A percentile compares a stretch with the other conserved stretches of the same genome.
phyloP scores from a whole-genome alignment of 202 grass and related monocot species.

The Panicum hallii region DNA sequence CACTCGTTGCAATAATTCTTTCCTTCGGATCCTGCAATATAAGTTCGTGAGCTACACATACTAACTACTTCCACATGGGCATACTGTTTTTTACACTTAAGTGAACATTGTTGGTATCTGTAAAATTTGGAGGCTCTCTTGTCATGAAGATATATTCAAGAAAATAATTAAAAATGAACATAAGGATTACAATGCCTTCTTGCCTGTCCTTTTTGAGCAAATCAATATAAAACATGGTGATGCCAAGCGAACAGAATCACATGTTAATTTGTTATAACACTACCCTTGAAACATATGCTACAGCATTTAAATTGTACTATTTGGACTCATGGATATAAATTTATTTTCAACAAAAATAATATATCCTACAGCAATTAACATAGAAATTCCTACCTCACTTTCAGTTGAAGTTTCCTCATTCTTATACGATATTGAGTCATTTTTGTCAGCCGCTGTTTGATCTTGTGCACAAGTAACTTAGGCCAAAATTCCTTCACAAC shows the following conservation, averaged over 20 bases:
- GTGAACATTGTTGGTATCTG: not conserved
- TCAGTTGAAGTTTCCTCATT: constrained; percentile 93
- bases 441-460: constrained; percentile 88
- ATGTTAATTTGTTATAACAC: not conserved
- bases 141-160: not conserved
- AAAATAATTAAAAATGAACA: not conserved
- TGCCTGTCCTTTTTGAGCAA: not conserved
- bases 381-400: constrained; percentile 81
- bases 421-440: constrained; percentile 98
- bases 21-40: not conserved
- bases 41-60: not conserved
- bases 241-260: not conserved
- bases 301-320: constrained; percentile 4
- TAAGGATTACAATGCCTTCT: not conserved
- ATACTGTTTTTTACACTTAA: not conserved
- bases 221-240: constrained; percentile 8
- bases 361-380: not conserved
- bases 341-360: not conserved
- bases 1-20: not conserved
- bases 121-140: constrained; percentile 1
- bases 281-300: not conserved
- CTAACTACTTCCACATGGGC: not conserved
- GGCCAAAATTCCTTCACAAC: constrained; percentile 84
- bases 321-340: not conserved
- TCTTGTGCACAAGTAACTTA: constrained; percentile 94